These are phyloP conservation scores for Rubroshorea leprosula DNA, from an alignment of 345 rosid genomes.

Conservation along the genomic window DNA sequence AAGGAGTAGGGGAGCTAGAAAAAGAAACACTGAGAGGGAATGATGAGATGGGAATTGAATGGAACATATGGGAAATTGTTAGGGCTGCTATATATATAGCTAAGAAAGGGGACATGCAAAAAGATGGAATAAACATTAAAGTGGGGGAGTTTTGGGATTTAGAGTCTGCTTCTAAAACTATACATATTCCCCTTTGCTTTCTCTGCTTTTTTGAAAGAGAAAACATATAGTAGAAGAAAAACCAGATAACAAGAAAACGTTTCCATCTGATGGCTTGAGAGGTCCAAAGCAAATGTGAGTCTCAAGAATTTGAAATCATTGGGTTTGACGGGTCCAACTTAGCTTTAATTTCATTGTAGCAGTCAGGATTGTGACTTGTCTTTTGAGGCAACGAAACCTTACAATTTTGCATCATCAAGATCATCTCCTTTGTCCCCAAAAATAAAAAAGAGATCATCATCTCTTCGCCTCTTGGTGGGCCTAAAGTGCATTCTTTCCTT, in stretches of 20 bases:
- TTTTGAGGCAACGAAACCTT: conserved; percentile 5
- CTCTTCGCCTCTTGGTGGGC: no score
- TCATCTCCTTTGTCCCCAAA: background rate
- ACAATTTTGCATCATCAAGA: background rate
- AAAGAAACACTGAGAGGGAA: conserved; percentile 6
- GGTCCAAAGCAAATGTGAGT: conserved; percentile 27
- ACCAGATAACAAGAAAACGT: conserved; percentile 25
- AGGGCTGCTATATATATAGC: conserved; percentile 23
- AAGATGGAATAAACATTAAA: conserved; percentile 27
- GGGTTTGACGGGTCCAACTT: conserved; percentile 41
- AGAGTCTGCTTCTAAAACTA: conserved; percentile 14
- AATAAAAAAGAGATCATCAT: background rate
- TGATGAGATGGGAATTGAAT: conserved; percentile 18
- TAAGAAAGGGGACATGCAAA: conserved; percentile 13
- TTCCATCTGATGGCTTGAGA: background rate
- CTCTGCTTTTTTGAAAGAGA: conserved; percentile 18
- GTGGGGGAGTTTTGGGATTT: conserved; percentile 1
- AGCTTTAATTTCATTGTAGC: conserved; percentile 17
- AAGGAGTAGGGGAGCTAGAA: background rate
- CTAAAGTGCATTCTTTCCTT: background rate
- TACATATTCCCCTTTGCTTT: conserved; percentile 8
- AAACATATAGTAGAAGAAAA: background rate
- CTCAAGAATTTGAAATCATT: conserved; percentile 27
- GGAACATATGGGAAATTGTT: conserved; percentile 20
- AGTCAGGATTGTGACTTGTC: background rate